Evolutionary conservation across 129 eudicot species (phyloP).

Genomic region (Calendula officinalis): DNA sequence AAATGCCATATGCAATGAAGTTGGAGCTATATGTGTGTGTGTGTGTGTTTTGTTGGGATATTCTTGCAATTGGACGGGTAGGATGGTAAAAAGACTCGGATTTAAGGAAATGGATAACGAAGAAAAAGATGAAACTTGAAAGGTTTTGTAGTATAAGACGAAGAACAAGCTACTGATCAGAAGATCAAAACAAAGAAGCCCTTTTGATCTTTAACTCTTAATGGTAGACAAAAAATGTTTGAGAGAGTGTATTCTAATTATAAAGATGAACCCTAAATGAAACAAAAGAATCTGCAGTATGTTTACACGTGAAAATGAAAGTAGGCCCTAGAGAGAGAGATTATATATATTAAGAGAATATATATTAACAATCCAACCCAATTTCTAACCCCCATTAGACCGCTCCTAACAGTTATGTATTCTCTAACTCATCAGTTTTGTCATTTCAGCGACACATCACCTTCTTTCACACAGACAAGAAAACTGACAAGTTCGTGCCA

Average conservation of each 20-base stretch:
- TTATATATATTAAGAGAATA: background rate
- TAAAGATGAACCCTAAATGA: constrained; percentile 25
- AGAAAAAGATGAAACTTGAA: constrained; percentile 4
- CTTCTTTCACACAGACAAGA: too few species aligned
- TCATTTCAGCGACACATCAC: too few species aligned
- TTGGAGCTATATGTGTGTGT: background rate
- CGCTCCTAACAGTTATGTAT: too few species aligned
- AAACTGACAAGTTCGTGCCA: too few species aligned
- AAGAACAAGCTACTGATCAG: constrained; percentile 15
- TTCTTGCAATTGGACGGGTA: background rate
- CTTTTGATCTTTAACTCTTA: constrained; percentile 14
- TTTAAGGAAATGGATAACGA: background rate
- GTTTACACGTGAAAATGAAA: constrained; percentile 40
- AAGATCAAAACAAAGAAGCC: constrained; percentile 29
- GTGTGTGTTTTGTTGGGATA: background rate
- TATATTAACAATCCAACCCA: too few species aligned
- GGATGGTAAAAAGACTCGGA: background rate
- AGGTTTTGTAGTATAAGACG: constrained; percentile 21
- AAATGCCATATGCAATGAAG: constrained; percentile 6
- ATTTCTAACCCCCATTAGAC: too few species aligned
- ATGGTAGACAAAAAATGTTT: constrained; percentile 14
- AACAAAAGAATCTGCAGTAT: constrained; percentile 35
- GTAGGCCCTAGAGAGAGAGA: constrained; percentile 15
- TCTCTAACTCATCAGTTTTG: too few species aligned
- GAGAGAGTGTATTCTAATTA: constrained; percentile 33